Base-by-base conservation (phyloP, 2,329 filamentous ascomycete species). In the Penicillium sp. region DNA sequence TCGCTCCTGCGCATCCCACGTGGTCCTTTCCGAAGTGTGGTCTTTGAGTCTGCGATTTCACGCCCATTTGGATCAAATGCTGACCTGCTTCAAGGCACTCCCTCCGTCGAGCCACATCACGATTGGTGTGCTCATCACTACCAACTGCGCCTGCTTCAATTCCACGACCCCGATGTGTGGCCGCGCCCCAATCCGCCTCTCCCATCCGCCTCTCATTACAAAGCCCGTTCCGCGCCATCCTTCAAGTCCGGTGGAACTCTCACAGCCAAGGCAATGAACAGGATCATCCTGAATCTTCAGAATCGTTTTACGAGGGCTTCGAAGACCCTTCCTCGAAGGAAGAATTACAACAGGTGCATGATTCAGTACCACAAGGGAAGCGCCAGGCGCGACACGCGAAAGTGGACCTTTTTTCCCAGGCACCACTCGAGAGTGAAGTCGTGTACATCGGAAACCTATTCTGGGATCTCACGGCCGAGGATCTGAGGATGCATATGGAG, bases 361-460 rank as follows among this genome's bases (percentile, higher is more conserved):
- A 14, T 14, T 16, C 29, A 8, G 8, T 16, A 32, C 55, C 27
- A 29, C 47, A 36, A 40, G 39, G n/a, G 42, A 52, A 48, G 40
- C 48, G 32, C 10, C 35, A 36, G 43, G 22, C 36, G 11, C 44
- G 26, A 29, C 36, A 45, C 23, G 5, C 8, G 9, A n/a, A 20
- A 4, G 5, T 31, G 6, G 18, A 42, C n/a, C 31, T n/a, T 27
- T 27, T 27, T 20, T 37, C 22, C 20, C 36, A 48, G 4, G 36
- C 46, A 9, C 43, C 52, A 26, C 44, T 55, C n/a, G 69, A 69
- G 14, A 71, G 70, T 40, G 67, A 69, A 51, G 77, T 72, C 6
- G 57, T 87, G 47, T 88, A 84, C 59, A 62, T 87, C 52, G 83
- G 82, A 49, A 88, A 88, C 66, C 69, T 88, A 37, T 82, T 81